phyloP scores from a whole-genome alignment of 306 rosid genomes.

The Rubus parviflorus region DNA sequence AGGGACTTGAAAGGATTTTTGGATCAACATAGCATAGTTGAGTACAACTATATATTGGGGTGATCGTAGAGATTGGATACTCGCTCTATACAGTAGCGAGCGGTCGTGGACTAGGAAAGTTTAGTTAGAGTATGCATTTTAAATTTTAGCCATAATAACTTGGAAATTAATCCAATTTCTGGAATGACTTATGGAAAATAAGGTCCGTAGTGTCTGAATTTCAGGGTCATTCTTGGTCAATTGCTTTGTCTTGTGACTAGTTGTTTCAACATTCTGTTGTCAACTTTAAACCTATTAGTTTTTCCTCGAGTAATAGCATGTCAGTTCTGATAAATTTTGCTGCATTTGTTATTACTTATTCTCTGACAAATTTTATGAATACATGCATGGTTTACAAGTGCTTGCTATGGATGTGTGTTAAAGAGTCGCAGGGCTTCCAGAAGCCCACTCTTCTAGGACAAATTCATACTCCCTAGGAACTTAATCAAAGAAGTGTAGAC shows the following conservation, averaged over 20 bases:
- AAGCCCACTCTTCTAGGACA: neutral
- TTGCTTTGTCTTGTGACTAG: neutral
- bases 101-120: slow-evolving; percentile 10
- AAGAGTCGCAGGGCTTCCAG: neutral
- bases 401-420: neutral
- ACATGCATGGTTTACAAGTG: neutral
- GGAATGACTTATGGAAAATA: neutral
- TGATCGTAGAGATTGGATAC: slow-evolving; percentile 25
- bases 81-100: slow-evolving; percentile 12
- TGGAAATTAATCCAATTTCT: slow-evolving; percentile 2
- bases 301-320: neutral
- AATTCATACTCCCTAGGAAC: too few relatives aligned
- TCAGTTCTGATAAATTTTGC: neutral
- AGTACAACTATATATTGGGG: slow-evolving; percentile 27
- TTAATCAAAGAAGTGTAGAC: neutral
- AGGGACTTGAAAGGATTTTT: slow-evolving; percentile 71
- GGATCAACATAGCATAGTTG: slow-evolving; percentile 41
- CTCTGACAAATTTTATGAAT: neutral
- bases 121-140: slow-evolving; percentile 13
- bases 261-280: slow-evolving; percentile 10
- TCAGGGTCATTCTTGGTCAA: neutral
- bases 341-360: neutral
- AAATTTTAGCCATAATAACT: slow-evolving; percentile 5
- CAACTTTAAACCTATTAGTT: neutral
- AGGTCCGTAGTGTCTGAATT: slow-evolving; percentile 2